phyloP scores from a whole-genome alignment of 306 rosid species.

The Cucurbita moschata region DNA sequence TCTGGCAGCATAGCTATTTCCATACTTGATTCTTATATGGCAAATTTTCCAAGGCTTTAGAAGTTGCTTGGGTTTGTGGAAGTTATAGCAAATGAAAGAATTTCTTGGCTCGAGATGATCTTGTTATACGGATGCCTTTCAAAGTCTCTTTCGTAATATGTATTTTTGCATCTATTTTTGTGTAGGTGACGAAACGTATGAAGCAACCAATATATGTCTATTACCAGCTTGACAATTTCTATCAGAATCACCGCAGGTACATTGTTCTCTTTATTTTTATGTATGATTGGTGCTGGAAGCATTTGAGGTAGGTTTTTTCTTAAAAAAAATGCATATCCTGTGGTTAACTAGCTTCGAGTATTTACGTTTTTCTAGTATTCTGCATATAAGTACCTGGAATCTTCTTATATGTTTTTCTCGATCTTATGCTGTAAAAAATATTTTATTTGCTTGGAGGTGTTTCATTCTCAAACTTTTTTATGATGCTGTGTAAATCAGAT shows the following conservation, averaged over 20 bases:
- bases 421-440: not conserved
- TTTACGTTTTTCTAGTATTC: not conserved
- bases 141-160: not conserved
- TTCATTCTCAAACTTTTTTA: not conserved
- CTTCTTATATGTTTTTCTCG: not conserved
- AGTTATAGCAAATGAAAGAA: not conserved
- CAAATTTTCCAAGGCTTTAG: not conserved
- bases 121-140: not conserved
- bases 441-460: not conserved
- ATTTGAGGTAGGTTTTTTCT: too few relatives aligned
- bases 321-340: not conserved
- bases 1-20: not conserved
- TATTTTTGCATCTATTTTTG: slow-evolving; percentile 11
- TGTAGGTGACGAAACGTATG: slow-evolving; percentile 60
- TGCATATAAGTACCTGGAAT: not conserved
- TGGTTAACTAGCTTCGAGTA: not conserved
- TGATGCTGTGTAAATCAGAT: slow-evolving; percentile 30
- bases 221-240: slow-evolving; percentile 88
- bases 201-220: slow-evolving; percentile 62
- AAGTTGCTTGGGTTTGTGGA: not conserved
- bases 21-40: not conserved
- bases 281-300: not conserved
- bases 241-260: slow-evolving; percentile 90
- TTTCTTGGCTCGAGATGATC: not conserved
- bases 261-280: not conserved